Evolutionary conservation across 2,329 filamentous ascomycete species (phyloP).

Genomic region (Ophiostoma pallidulum): DNA sequence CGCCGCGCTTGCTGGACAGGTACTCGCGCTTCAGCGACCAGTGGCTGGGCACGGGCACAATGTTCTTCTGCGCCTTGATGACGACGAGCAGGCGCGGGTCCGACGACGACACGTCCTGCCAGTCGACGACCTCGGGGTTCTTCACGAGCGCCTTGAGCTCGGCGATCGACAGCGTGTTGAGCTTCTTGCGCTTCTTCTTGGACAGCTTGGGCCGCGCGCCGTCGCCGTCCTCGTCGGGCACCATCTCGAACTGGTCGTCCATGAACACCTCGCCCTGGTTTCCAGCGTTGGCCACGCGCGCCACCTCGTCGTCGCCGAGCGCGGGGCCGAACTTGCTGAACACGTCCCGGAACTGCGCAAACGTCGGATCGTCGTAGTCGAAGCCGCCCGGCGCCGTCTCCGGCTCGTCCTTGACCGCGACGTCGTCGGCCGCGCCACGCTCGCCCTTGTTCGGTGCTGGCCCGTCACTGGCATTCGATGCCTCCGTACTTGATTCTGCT

Average conservation of each 20-base stretch:
- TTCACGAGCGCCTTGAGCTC: slow-evolving; percentile 87
- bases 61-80: slow-evolving; percentile 90
- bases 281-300: slow-evolving; percentile 54
- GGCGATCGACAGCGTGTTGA: slow-evolving; percentile 83
- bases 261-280: slow-evolving; percentile 82
- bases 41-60: slow-evolving; percentile 86
- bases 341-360: slow-evolving; percentile 73
- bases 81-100: slow-evolving; percentile 85
- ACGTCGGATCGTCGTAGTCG: slow-evolving; percentile 63
- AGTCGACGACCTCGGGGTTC: slow-evolving; percentile 91
- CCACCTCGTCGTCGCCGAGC: slow-evolving; percentile 51
- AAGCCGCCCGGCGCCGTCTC: slow-evolving; percentile 33
- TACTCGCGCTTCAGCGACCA: slow-evolving; percentile 98
- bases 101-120: slow-evolving; percentile 87
- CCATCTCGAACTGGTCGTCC: slow-evolving; percentile 76
- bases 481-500: no score
- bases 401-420: slow-evolving; percentile 22
- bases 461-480: background rate
- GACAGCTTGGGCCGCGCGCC: slow-evolving; percentile 54
- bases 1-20: slow-evolving; percentile 88
- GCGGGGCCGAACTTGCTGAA: slow-evolving; percentile 68
- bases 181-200: slow-evolving; percentile 88
- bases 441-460: slow-evolving; percentile 13
- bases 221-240: slow-evolving; percentile 68
- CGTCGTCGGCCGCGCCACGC: slow-evolving; percentile 16